Evolutionary conservation across 78 protist genomes (phyloP).

Genomic region (Dictyostelium discoideum): dicty_2.7 NC_007089.4:6001501-6002000

Average conservation of each 20-base stretch:
- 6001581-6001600: neutral
- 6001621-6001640: slow-evolving; percentile 21
- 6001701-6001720: slow-evolving; percentile 37
- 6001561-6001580: neutral
- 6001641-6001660: slow-evolving; percentile 33
- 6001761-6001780: neutral
- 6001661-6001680: slow-evolving; percentile 35
- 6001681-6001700: slow-evolving; percentile 52
- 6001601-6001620: neutral
- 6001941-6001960: slow-evolving; percentile 64
- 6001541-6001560: neutral
- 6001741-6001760: slow-evolving; percentile 52
- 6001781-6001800: slow-evolving; percentile 43
- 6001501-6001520: slow-evolving; percentile 1
- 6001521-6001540: neutral
- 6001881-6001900: slow-evolving; percentile 42
- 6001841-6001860: slow-evolving; percentile 78
- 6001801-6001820: slow-evolving; percentile 90
- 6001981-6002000: slow-evolving; percentile 36
- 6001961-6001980: slow-evolving; percentile 90
- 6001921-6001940: slow-evolving; percentile 48
- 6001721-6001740: slow-evolving; percentile 86
- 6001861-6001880: slow-evolving; percentile 76
- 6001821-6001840: slow-evolving; percentile 86
- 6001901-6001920: slow-evolving; percentile 76